Base-by-base conservation (phyloP, 257 asterid genomes). In the Linaria vulgaris region DNA sequence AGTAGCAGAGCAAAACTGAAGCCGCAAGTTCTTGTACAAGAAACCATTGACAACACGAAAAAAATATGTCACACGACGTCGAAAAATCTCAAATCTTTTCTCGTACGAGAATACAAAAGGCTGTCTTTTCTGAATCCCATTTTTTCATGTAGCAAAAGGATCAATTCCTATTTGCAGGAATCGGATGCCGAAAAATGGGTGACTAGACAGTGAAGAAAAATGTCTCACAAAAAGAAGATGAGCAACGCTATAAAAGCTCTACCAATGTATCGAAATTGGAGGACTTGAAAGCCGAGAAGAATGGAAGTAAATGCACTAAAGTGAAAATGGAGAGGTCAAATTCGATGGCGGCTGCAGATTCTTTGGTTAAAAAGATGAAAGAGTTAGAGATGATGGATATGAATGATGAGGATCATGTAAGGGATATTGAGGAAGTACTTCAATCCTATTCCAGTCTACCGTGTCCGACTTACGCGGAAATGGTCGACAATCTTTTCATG, bases 391-490 rank as follows among this genome's bases (percentile, higher is more conserved):
- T 85, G 97, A 70, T 83, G 82, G 94, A 88, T 45, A 71, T 64
- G 73, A 70, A 70, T 41, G 87, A 85, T 34, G 74, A 63, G 30
- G 96, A 91, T 73, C 94, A 91, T 56, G 84, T 74, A 56, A 25
- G 79, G 72, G 97, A 91, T 64, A 68, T 91, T 43, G 95, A 91
- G 69, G 97, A 91, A 74, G 96, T 82, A 49, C 78, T 91, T 22
- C 86, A 88, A 65, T 71, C 71, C 81, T 88, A 90, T 72, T 82
- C 88, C 43, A 69, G 79, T 14, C 90, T 90, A 15, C 88, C 69
- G 45, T 74, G 90, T 77, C 95, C 95, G 11, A 73, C 75, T 65
- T 90, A 59, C 64, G 69, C 56, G 0, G 90, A 79, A 37, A 83
- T 86, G 44, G 86, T 89, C 6, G 91, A 84, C 69, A 63, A 79